Conservation (phyloP, 176 grass and related monocot genomes). For the Oryza glaberrima region DNA sequence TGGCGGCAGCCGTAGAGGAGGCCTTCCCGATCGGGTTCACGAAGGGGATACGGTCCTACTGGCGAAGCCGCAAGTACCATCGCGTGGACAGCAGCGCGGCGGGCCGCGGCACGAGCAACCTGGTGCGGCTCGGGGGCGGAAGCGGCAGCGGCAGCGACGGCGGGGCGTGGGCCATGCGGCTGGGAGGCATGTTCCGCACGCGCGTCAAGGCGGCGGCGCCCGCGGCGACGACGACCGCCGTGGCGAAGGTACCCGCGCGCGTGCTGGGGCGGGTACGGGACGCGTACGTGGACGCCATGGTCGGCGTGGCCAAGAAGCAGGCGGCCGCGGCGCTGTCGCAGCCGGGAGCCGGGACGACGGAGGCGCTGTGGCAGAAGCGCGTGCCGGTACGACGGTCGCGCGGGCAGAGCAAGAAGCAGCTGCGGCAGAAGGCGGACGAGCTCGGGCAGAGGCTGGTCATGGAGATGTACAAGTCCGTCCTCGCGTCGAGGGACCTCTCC, state of each 20-base stretch:
- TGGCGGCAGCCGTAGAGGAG: slow-evolving; percentile 60
- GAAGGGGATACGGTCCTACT: slow-evolving; percentile 72
- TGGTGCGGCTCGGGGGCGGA: slow-evolving; percentile 54
- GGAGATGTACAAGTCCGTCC: slow-evolving; percentile 82
- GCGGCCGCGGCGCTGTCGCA: slow-evolving; percentile 30
- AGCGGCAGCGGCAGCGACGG: not conserved
- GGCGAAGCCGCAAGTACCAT: slow-evolving; percentile 65
- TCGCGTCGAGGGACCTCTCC: slow-evolving; percentile 52
- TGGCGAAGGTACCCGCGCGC: slow-evolving; percentile 44
- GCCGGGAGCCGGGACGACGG: slow-evolving; percentile 40
- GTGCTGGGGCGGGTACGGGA: slow-evolving; percentile 66
- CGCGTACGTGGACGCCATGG: slow-evolving; percentile 75
- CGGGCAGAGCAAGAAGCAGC: slow-evolving; percentile 33
- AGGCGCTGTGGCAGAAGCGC: slow-evolving; percentile 59
- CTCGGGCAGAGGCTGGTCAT: slow-evolving; percentile 61
- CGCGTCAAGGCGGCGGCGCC: slow-evolving; percentile 20
- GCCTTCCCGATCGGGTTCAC: slow-evolving; percentile 74
- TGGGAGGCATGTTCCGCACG: slow-evolving; percentile 53
- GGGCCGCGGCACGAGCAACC: slow-evolving; percentile 33
- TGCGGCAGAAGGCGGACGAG: slow-evolving; percentile 42
- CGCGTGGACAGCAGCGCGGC: slow-evolving; percentile 28
- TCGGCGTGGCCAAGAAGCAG: slow-evolving; percentile 60
- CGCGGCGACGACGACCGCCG: not conserved
- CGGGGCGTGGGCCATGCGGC: slow-evolving; percentile 45
- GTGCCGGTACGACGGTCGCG: slow-evolving; percentile 56